Evolutionary conservation across 2,329 filamentous ascomycete species (phyloP).

Genomic region (Colletotrichum cuscutae): DNA sequence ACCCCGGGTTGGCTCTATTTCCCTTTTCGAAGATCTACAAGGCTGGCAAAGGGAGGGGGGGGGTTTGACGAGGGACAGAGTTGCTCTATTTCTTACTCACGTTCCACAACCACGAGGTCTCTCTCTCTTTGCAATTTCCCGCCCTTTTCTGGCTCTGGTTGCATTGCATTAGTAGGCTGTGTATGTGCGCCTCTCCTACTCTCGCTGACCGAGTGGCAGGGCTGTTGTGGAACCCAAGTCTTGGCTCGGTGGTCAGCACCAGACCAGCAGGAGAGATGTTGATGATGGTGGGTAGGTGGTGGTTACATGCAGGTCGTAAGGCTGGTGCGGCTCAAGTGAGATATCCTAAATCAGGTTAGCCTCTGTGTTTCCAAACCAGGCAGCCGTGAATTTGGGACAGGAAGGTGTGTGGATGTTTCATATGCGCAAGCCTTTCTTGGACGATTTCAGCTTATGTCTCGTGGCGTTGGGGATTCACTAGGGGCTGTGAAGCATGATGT

Average conservation of each 20-base stretch:
- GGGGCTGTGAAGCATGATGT: background rate
- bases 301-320: conserved; percentile 18
- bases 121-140: too few species aligned
- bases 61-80: too few species aligned
- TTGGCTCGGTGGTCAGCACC: background rate
- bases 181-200: background rate
- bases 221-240: background rate
- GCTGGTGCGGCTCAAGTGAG: conserved; percentile 23
- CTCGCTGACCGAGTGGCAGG: background rate
- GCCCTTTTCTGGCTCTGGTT: background rate
- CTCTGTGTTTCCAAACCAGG: background rate
- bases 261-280: background rate
- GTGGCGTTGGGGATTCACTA: background rate
- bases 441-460: background rate
- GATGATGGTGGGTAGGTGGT: background rate
- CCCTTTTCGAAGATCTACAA: background rate
- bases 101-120: background rate
- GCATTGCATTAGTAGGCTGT: background rate
- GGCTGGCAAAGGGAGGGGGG: background rate
- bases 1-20: background rate
- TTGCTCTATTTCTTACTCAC: too few species aligned
- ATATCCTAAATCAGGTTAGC: background rate
- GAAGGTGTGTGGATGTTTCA: background rate
- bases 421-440: background rate
- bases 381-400: background rate